phyloP scores from a whole-genome alignment of 768 basidiomycete species.

The Lactarius hatsudake region DNA sequence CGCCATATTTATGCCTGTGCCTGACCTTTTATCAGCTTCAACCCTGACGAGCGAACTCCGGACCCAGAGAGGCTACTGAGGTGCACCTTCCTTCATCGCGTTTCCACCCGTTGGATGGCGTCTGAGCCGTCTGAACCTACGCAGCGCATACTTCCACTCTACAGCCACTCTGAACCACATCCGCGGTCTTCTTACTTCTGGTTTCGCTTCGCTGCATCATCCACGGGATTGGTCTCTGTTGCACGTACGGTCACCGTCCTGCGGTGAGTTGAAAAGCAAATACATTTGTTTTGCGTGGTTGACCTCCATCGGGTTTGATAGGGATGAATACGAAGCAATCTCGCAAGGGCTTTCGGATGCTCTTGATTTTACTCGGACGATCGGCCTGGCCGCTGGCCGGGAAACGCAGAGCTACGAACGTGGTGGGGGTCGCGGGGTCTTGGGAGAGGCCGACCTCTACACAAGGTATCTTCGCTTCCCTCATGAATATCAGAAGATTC shows the following conservation, averaged over 20 bases:
- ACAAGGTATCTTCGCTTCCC: conserved; percentile 54
- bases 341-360: conserved; percentile 84
- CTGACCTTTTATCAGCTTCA: conserved; percentile 45
- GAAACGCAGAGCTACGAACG: conserved; percentile 55
- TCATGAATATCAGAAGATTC: not conserved
- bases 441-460: conserved; percentile 92
- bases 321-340: conserved; percentile 81
- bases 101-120: not conserved
- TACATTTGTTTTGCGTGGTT: not conserved
- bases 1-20: not conserved
- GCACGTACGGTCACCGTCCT: conserved; percentile 86
- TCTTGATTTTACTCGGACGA: conserved; percentile 87
- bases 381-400: conserved; percentile 63
- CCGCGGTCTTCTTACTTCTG: conserved; percentile 82
- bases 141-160: conserved; percentile 94
- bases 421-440: conserved; percentile 64
- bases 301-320: conserved; percentile 30
- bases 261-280: conserved; percentile 42
- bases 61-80: conserved; percentile 87
- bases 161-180: conserved; percentile 91
- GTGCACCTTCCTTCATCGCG: conserved; percentile 36
- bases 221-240: conserved; percentile 89
- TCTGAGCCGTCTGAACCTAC: not conserved
- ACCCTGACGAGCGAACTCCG: conserved; percentile 76
- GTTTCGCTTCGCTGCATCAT: conserved; percentile 90